Base-by-base conservation (phyloP, 1,139 yeast genomes). In the Candida gigantensis region DNA sequence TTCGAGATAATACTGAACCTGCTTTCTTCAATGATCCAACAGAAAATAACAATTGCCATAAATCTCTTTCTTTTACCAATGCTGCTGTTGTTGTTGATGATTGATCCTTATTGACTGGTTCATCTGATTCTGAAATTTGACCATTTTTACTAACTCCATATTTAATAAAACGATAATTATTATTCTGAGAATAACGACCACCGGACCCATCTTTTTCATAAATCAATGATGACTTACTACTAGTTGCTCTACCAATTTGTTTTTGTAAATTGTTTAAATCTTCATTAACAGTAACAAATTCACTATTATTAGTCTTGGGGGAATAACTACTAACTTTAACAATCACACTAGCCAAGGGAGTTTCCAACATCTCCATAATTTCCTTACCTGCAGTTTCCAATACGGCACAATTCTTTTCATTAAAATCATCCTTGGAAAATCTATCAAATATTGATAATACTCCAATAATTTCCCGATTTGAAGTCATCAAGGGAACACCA, bases 151-250 rank as follows among this genome's bases (percentile, higher is more conserved):
- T 32, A 5, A 29, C 24, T 5, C 32, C 32, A 27, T 41, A 36
- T 32, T 64, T 67, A 20, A 65, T 57, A 43, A 70, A 70, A 39
- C 72, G 55, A 35, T 74, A 65, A 37, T 60, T 68, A 30, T 64
- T 64, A 45, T 74, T 74, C 37, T 67, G 79, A 3, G 67, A 61
- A 46, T 78, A 79, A 10, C 81, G 74, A 8, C 74, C 72, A 7
- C 84, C 84, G 3, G 81, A 74, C 0, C 84, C 84, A 54, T 79
- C 84, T 44, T 70, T 72, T 46, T 78, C 84, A 53, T 74, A 77
- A 1, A 76, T 72, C 18, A 62, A 52, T 5, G 55, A 40, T 5
- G 49, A 40, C 21, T 53, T 55, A 23, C 52, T 51, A 38, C 73
- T 59, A 1, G 84, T 79, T 3, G 84, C 82, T 53, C 84, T 62